phyloP scores from a whole-genome alignment of 306 rosid species.

The Cucumis cinereus region DNA sequence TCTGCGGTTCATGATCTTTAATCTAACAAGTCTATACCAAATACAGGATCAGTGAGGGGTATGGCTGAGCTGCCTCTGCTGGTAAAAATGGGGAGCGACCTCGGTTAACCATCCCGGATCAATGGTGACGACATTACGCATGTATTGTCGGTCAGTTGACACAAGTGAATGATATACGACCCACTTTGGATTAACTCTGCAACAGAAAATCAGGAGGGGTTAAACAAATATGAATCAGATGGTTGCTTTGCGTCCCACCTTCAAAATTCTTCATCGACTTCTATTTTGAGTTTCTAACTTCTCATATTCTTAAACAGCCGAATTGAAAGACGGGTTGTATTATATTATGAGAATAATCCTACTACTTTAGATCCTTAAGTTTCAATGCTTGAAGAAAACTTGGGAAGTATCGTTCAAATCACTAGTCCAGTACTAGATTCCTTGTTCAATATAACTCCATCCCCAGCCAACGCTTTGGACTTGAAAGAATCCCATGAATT shows the following conservation, averaged over 20 bases:
- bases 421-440: too few relatives aligned
- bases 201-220: neutral
- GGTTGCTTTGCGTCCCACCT: neutral
- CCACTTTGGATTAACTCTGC: constrained; percentile 97
- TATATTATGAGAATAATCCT: too few relatives aligned
- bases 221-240: neutral
- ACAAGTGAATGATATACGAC: constrained; percentile 63
- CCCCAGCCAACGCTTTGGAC: neutral
- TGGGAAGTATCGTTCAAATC: too few relatives aligned
- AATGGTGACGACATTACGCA: constrained; percentile 73
- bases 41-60: constrained; percentile 20
- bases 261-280: neutral
- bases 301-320: neutral
- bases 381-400: too few relatives aligned
- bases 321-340: neutral
- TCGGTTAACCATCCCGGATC: constrained; percentile 74
- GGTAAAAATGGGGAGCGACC: constrained; percentile 88
- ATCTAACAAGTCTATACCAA: neutral
- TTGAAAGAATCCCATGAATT: neutral
- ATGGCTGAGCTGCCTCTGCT: constrained; percentile 34
- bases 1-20: too few relatives aligned
- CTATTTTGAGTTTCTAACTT: neutral
- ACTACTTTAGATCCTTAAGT: too few relatives aligned
- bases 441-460: neutral
- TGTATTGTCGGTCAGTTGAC: constrained; percentile 77